phyloP scores from a whole-genome alignment of 23 red algal genomes.

The Gracilaria domingensis region DNA sequence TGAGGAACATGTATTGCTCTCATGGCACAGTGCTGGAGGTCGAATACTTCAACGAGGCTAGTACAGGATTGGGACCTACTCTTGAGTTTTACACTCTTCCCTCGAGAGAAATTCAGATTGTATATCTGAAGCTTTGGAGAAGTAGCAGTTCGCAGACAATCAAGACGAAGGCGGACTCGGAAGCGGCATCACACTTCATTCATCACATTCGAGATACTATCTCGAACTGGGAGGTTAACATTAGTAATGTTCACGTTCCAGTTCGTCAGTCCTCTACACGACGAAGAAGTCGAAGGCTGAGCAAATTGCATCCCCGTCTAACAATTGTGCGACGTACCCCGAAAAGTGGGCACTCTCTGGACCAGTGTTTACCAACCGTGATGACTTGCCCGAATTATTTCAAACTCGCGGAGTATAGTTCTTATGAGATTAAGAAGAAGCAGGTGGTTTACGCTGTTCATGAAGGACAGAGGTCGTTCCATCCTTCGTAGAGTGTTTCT shows the following conservation, averaged over 20 bases:
- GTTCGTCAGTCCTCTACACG: constrained; percentile 20
- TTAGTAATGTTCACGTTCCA: background rate
- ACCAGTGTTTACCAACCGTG: constrained; percentile 96
- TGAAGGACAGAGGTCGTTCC: constrained; percentile 94
- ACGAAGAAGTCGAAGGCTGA: constrained; percentile 54
- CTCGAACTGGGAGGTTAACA: too few species aligned
- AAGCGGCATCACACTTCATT: background rate
- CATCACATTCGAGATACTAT: constrained; percentile 3
- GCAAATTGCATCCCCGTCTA: constrained; percentile 79
- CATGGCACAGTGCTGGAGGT: constrained; percentile 93
- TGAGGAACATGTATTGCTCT: constrained; percentile 87
- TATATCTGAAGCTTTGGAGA: constrained; percentile 84
- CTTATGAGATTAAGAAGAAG: constrained; percentile 73
- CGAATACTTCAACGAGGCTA: constrained; percentile 94
- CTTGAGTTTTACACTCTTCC: constrained; percentile 98
- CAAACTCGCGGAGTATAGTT: constrained; percentile 95
- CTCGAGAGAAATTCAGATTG: constrained; percentile 91
- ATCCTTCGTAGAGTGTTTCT: constrained; percentile 76
- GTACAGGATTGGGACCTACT: constrained; percentile 96
- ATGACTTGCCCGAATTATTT: constrained; percentile 99
- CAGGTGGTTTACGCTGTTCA: constrained; percentile 90
- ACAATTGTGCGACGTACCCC: constrained; percentile 93
- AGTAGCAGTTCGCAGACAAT: constrained; percentile 23
- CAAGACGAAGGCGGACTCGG: constrained; percentile 17
- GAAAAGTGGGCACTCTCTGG: constrained; percentile 77